Evolutionary conservation across 306 rosid genomes (phyloP), one percentile per base, ranked within the genome.

Genomic region (Cicer bijugum): DNA sequence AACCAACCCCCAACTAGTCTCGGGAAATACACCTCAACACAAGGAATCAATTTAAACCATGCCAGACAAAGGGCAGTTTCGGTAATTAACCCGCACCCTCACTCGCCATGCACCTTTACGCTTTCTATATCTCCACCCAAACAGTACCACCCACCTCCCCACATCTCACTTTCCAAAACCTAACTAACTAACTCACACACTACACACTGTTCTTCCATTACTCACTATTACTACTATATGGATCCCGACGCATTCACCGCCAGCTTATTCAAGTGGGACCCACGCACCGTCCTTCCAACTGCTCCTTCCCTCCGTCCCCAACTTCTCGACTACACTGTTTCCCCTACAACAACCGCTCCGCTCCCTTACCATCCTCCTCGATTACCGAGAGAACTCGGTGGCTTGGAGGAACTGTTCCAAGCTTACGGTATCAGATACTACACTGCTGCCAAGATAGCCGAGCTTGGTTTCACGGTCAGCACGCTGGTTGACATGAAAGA

Each of bases 391-490:
- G 90, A 86, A 61, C 60, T 88, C 1, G 91, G 87, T 1, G 97
- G 97, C 0, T 83, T 94, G 40, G 99, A 91, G 55, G 90, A 91
- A 33, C 72, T 94, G 23, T 91, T 91, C 84, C 95, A 90, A 42
- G 90, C 95, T 8, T 94, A 94, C 69, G 99, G 99, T 0, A 88
- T 94, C 37, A 48, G 97, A 28, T 88, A 82, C 88, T 89, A 72
- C 89, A 94, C 98, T 15, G 96, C 88, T 19, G 90, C 91, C 12
- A 94, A 88, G 81, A 89, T 94, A 37, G 93, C 97, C 0, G 97
- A 94, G 82, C 95, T 94, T 0, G 99, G 99, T 0, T 91, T 94
- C 86, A 94, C 99, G 1, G 92, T 88, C 46, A 88, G 86, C 52
- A 94, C 97, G 9, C 89, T 94, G 12, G 65, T 91, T 39, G 80